Conservation (phyloP, 805 yeast genomes). For the Saturnispora gosingensis region DNA sequence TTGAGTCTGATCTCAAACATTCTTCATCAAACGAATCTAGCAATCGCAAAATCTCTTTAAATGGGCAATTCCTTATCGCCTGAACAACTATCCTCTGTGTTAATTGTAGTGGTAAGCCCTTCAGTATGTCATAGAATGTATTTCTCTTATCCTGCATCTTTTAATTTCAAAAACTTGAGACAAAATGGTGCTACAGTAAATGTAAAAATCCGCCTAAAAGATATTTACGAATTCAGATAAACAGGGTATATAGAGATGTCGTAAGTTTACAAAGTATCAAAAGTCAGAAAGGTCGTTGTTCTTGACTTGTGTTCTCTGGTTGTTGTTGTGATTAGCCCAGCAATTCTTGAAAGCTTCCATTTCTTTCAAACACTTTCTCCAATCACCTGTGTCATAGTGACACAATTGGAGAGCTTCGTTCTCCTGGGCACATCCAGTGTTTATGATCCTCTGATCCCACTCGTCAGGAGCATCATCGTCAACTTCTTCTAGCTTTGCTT, state of each 20-base stretch:
- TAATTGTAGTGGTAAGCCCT: neutral
- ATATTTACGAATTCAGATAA: neutral
- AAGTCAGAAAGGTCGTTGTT: constrained; percentile 25
- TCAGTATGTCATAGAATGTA: neutral
- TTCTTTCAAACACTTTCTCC: constrained; percentile 67
- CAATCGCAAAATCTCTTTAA: neutral
- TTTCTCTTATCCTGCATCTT: neutral
- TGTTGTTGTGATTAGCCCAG: constrained; percentile 33
- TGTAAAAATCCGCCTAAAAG: neutral
- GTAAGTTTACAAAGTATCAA: neutral
- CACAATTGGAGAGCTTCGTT: constrained; percentile 64
- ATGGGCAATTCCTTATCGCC: neutral
- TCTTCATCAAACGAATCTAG: neutral
- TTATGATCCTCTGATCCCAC: constrained; percentile 65
- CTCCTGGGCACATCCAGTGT: constrained; percentile 72
- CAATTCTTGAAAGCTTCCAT: constrained; percentile 36
- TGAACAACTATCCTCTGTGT: neutral
- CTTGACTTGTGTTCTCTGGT: constrained; percentile 30
- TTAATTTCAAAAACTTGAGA: neutral
- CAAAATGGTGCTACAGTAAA: neutral
- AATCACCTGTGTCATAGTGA: constrained; percentile 73
- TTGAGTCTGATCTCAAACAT: neutral
- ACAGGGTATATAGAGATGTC: neutral
- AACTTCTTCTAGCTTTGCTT: constrained; percentile 6
- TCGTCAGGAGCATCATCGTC: constrained; percentile 62